Percentiles rank a stretch among this genome's conserved stretches.
These are phyloP conservation scores for Geotrichum histeridarum DNA, from an alignment of 1,139 yeast species.

Conservation along the genomic window DNA sequence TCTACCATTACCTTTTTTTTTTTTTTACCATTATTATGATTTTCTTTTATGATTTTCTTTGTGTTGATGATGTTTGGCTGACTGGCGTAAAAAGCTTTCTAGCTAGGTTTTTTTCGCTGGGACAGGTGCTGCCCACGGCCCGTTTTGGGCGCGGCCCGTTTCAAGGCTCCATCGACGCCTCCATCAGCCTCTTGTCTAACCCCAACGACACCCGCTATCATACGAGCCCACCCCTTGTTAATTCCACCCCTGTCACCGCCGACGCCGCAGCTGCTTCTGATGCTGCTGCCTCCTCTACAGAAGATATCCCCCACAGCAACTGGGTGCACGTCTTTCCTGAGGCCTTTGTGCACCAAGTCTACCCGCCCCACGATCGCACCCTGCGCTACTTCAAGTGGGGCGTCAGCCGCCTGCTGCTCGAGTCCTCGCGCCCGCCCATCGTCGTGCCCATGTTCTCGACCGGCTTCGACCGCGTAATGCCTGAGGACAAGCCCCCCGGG, in stretches of 20 bases:
- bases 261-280: neutral
- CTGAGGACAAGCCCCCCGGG: conserved; percentile 52
- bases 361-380: conserved; percentile 72
- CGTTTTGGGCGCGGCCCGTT: conserved; percentile 91
- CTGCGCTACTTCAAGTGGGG: conserved; percentile 98
- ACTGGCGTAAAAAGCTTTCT: conserved; percentile 16
- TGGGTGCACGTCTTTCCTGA: conserved; percentile 98
- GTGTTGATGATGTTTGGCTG: too few species aligned
- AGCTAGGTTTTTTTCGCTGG: conserved; percentile 64
- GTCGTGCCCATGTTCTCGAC: conserved; percentile 82
- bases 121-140: conserved; percentile 78
- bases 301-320: conserved; percentile 46
- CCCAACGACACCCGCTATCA: conserved; percentile 20
- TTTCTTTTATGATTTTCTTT: neutral
- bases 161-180: conserved; percentile 86
- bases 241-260: conserved; percentile 11
- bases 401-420: conserved; percentile 72
- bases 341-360: conserved; percentile 82
- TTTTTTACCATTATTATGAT: neutral
- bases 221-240: neutral
- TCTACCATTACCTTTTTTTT: neutral
- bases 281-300: conserved; percentile 35
- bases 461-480: conserved; percentile 84
- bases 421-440: conserved; percentile 76
- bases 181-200: conserved; percentile 71